Evolutionary conservation across 1,284 basidiomycete species (phyloP), one percentile per base, ranked within the genome.

Genomic region (Cutaneotrichosporon mucoides): DNA sequence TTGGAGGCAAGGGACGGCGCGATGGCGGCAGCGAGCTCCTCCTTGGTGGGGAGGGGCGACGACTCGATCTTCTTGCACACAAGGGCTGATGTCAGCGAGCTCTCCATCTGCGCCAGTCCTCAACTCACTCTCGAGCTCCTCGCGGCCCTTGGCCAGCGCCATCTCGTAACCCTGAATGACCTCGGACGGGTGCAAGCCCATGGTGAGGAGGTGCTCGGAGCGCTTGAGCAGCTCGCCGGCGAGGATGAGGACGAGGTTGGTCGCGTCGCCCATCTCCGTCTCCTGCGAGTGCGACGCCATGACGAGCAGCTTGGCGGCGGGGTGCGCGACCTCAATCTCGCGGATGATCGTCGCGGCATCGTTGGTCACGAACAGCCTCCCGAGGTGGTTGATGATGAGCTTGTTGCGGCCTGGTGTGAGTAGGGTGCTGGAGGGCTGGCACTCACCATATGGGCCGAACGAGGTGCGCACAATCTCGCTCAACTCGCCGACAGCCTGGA

Each of bases 261-360:
- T 98, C 54, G 90, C 86, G 80, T 99, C 96, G 59, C 95, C 96
- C 90, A 98, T 95, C 90, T 99, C 96, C 1, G 87, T 79, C 79
- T 98, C 95, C 76, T 99, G 96, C 38, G 95, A 90, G 73, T 97
- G 92, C 44, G 90, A 92, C 15, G 94, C 93, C 91, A 98, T 96
- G 37, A 99, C 95, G 11, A 99, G 82, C 9, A 99, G 82, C 79
- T 98, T 99, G 36, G 93, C 96, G 5, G 95, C 95, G 0, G 96
- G 96, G 78, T 99, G 96, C 35, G 98, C 92, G 53, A 99, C 92
- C 76, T 99, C 96, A 76, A 98, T 87, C 80, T 99, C 96, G 66
- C 90, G 86, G 74, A 99, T 94, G 79, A 99, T 99, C 59, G 96
- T 99, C 9, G 96, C 96, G 7, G 96, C 95, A 84, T 99, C 96